These are phyloP conservation scores for Pouteria campechiana DNA, from an alignment of 179 eudicot species.

Conservation along the genomic window DNA sequence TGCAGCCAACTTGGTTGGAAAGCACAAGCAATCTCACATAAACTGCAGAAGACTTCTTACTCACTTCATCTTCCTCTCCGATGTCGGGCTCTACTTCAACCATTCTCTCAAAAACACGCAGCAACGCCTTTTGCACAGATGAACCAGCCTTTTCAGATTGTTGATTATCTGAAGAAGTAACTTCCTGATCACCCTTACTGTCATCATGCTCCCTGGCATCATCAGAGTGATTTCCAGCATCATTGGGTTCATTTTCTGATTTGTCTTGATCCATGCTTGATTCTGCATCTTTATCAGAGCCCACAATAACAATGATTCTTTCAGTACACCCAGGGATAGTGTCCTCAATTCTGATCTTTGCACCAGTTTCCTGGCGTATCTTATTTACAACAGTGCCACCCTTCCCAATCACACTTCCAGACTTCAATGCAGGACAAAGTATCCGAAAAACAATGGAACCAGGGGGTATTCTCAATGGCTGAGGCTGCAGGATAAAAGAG, in stretches of 20 bases:
- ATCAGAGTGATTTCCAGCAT: constrained; percentile 24
- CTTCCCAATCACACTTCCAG: constrained; percentile 49
- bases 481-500: constrained; percentile 19
- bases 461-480: constrained; percentile 21
- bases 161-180: constrained; percentile 26
- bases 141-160: constrained; percentile 34
- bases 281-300: constrained; percentile 44
- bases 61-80: constrained; percentile 33
- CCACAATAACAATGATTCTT: constrained; percentile 47
- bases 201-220: constrained; percentile 17
- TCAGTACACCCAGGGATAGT: constrained; percentile 61
- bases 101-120: constrained; percentile 53
- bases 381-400: constrained; percentile 43
- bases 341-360: constrained; percentile 62
- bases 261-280: constrained; percentile 23
- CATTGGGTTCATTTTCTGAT: constrained; percentile 20
- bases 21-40: constrained; percentile 64
- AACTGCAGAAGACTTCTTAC: constrained; percentile 25
- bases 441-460: constrained; percentile 45
- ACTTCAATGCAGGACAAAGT: constrained; percentile 52
- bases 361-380: constrained; percentile 68
- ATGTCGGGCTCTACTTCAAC: constrained; percentile 41
- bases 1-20: constrained; percentile 70
- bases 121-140: constrained; percentile 63
- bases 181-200: constrained; percentile 28